Evolutionary conservation across 139 green algal species (phyloP).

Genomic region (Chlamydomonas applanata): DNA sequence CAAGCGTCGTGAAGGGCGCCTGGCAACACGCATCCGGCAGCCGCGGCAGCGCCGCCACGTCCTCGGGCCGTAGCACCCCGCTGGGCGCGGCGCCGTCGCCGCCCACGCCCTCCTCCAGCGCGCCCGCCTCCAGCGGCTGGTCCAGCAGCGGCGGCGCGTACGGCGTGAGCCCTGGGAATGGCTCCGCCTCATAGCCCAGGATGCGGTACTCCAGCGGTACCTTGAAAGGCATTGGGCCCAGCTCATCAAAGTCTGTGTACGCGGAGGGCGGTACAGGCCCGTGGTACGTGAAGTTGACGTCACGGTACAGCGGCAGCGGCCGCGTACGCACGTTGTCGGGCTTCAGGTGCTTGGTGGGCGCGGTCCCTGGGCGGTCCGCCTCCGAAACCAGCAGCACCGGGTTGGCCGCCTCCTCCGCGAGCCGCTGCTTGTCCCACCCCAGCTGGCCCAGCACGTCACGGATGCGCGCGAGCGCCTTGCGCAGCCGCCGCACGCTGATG

Average conservation of each 20-base stretch:
- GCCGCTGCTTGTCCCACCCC: slow-evolving; percentile 42
- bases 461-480: slow-evolving; percentile 37
- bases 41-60: slow-evolving; percentile 9
- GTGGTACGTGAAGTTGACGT: slow-evolving; percentile 35
- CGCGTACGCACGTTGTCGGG: slow-evolving; percentile 33
- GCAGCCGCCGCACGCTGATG: slow-evolving; percentile 35
- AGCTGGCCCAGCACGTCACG: slow-evolving; percentile 34
- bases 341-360: slow-evolving; percentile 34
- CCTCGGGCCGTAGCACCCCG: slow-evolving; percentile 8
- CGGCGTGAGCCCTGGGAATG: slow-evolving; percentile 44
- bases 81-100: background rate
- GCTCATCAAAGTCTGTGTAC: slow-evolving; percentile 51
- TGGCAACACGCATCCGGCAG: slow-evolving; percentile 32
- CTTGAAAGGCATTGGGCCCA: slow-evolving; percentile 38
- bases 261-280: slow-evolving; percentile 3
- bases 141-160: slow-evolving; percentile 58
- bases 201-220: slow-evolving; percentile 55
- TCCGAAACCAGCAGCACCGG: slow-evolving; percentile 38
- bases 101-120: slow-evolving; percentile 9
- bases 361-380: slow-evolving; percentile 15
- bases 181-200: slow-evolving; percentile 51
- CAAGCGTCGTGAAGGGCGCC: slow-evolving; percentile 40
- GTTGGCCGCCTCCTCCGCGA: slow-evolving; percentile 49
- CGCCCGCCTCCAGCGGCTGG: slow-evolving; percentile 47
- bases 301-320: slow-evolving; percentile 41